A percentile compares a stretch with the other conserved stretches of the same genome.
phyloP scores from a whole-genome alignment of 805 yeast genomes.

The Pichia phayaonensis region DNA sequence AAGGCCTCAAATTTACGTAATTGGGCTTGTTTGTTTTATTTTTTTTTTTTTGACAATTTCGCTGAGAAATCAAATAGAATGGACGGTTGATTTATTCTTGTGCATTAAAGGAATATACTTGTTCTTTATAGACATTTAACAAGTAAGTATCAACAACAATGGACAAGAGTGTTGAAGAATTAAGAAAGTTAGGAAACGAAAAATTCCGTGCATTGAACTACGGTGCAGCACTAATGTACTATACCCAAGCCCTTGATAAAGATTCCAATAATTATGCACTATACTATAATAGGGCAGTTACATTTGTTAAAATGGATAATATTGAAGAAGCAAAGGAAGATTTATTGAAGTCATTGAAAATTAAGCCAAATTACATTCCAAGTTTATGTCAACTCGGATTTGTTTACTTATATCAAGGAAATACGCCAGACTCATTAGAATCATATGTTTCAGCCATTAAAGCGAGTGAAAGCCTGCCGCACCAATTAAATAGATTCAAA shows the following conservation, averaged over 20 bases:
- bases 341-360: slow-evolving; percentile 24
- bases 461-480: slow-evolving; percentile 13
- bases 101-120: too few relatives aligned
- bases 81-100: too few relatives aligned
- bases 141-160: neutral
- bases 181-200: slow-evolving; percentile 24
- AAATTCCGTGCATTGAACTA: slow-evolving; percentile 21
- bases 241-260: slow-evolving; percentile 29
- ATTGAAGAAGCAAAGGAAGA: slow-evolving; percentile 32
- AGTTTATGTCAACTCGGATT: slow-evolving; percentile 34
- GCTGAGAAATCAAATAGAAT: neutral
- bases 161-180: slow-evolving; percentile 6
- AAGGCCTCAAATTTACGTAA: neutral
- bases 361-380: slow-evolving; percentile 31
- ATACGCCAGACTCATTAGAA: slow-evolving; percentile 29
- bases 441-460: slow-evolving; percentile 31
- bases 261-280: slow-evolving; percentile 29
- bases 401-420: slow-evolving; percentile 29
- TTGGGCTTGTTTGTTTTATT: too few relatives aligned
- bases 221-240: slow-evolving; percentile 30
- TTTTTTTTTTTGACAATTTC: too few relatives aligned
- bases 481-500: slow-evolving; percentile 20
- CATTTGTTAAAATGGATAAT: slow-evolving; percentile 29
- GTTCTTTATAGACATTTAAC: too few relatives aligned
- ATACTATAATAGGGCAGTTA: slow-evolving; percentile 35